Percentiles rank a stretch among this genome's conserved stretches.
Conservation (phyloP, 2,329 filamentous ascomycete genomes). For the Penicillium sp. region DNA sequence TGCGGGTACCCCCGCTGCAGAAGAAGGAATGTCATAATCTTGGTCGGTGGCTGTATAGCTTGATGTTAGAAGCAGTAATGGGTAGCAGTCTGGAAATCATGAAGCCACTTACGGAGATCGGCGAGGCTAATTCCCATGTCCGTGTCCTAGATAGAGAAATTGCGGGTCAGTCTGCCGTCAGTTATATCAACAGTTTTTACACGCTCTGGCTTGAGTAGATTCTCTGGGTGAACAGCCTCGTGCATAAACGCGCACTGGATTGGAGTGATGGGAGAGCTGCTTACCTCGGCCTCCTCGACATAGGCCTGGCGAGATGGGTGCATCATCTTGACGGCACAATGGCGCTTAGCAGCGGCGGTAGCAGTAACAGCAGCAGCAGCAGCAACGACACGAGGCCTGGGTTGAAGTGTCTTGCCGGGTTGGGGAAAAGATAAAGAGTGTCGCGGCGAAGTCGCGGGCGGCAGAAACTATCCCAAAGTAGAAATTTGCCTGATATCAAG, state of each 20-base stretch:
- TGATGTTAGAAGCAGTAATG: constrained; percentile 9
- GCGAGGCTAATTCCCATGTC: constrained; percentile 65
- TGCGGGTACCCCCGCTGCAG: constrained; percentile 68
- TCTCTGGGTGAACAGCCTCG: neutral
- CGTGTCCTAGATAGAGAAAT: constrained; percentile 48
- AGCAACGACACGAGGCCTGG: neutral
- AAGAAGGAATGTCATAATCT: constrained; percentile 78
- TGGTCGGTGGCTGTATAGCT: constrained; percentile 66
- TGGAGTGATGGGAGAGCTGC: constrained; percentile 27
- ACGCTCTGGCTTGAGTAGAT: neutral
- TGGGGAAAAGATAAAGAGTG: constrained; percentile 3
- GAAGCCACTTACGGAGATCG: constrained; percentile 62
- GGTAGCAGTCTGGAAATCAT: neutral
- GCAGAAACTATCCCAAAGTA: constrained; percentile 25
- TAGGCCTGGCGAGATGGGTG: constrained; percentile 92
- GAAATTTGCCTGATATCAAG: neutral
- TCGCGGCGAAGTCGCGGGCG: constrained; percentile 16
- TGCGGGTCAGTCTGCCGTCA: neutral
- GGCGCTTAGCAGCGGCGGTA: constrained; percentile 10
- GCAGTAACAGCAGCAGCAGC: neutral
- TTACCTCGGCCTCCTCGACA: constrained; percentile 82
- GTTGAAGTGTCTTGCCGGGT: constrained; percentile 1
- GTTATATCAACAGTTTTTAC: neutral
- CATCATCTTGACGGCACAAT: constrained; percentile 54
- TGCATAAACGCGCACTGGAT: neutral